These are phyloP conservation scores for Blumeria graminis DNA, from an alignment of 2,329 filamentous ascomycete species.

Conservation along the genomic window DNA sequence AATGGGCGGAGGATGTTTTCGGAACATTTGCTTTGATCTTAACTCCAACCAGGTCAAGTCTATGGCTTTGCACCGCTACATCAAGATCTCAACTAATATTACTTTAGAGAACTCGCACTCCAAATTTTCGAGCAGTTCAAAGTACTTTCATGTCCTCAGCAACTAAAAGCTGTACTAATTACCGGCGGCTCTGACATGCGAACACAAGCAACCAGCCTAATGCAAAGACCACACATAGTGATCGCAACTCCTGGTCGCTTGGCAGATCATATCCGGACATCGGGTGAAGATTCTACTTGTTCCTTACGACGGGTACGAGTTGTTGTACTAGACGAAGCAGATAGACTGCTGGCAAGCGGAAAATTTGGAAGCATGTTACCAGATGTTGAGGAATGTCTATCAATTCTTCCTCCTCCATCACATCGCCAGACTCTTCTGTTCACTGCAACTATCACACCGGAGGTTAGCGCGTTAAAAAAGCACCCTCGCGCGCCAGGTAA, in stretches of 20 bases:
- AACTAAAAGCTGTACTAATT: conserved; percentile 68
- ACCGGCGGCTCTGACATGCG: conserved; percentile 89
- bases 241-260: conserved; percentile 85
- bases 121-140: conserved; percentile 95
- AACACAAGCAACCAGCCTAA: conserved; percentile 62
- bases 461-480: conserved; percentile 68
- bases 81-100: conserved; percentile 5
- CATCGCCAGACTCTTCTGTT: conserved; percentile 86
- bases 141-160: conserved; percentile 71
- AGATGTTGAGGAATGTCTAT: conserved; percentile 73
- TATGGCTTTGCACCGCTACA: background rate
- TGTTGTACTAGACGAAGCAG: conserved; percentile 88
- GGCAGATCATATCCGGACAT: conserved; percentile 79
- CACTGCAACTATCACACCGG: conserved; percentile 82
- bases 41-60: conserved; percentile 50
- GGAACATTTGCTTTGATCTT: conserved; percentile 78
- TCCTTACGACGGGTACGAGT: conserved; percentile 58
- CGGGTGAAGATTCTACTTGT: conserved; percentile 71
- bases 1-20: conserved; percentile 76
- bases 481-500: conserved; percentile 45
- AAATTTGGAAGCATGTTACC: conserved; percentile 74
- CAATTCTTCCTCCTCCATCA: conserved; percentile 49
- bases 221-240: conserved; percentile 65
- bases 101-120: conserved; percentile 57
- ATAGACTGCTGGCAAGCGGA: conserved; percentile 55